Evolutionary conservation across 208 protist genomes (phyloP).

Genomic region (Porcisia hertigi): DNA sequence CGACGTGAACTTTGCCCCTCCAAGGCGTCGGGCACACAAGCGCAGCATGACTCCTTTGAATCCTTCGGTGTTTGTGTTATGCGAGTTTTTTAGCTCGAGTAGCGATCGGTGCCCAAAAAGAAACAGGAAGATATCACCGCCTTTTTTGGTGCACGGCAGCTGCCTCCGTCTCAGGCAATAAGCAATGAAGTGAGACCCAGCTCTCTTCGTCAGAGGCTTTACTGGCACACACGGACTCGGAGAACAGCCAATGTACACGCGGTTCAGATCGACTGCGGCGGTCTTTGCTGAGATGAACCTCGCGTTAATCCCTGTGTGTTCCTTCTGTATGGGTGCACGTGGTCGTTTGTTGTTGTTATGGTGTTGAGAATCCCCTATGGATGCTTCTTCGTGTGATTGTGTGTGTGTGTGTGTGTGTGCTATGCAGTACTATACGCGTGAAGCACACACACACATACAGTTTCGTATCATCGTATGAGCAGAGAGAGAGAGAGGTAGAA

Average conservation of each 20-base stretch:
- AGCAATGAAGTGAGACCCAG: background rate
- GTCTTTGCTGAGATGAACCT: background rate
- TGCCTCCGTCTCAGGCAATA: background rate
- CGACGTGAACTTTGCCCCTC: constrained; percentile 19
- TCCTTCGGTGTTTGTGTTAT: background rate
- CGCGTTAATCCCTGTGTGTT: too few species aligned
- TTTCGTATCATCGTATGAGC: too few species aligned
- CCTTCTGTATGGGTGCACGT: background rate
- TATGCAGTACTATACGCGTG: background rate
- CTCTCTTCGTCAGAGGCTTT: background rate
- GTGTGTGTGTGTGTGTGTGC: too few species aligned
- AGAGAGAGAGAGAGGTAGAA: background rate
- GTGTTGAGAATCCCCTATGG: background rate
- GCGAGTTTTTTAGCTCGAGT: too few species aligned
- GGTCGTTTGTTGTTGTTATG: background rate
- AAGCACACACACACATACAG: background rate
- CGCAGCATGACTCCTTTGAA: constrained; percentile 38
- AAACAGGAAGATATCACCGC: background rate
- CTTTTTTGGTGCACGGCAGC: background rate
- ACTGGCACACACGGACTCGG: background rate
- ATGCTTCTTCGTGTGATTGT: background rate
- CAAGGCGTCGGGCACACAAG: constrained; percentile 21
- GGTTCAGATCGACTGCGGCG: background rate
- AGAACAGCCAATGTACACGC: background rate
- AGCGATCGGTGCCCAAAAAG: background rate